phyloP scores from a whole-genome alignment of 2,329 filamentous ascomycete genomes.

The Lecanicillium sp. region DNA sequence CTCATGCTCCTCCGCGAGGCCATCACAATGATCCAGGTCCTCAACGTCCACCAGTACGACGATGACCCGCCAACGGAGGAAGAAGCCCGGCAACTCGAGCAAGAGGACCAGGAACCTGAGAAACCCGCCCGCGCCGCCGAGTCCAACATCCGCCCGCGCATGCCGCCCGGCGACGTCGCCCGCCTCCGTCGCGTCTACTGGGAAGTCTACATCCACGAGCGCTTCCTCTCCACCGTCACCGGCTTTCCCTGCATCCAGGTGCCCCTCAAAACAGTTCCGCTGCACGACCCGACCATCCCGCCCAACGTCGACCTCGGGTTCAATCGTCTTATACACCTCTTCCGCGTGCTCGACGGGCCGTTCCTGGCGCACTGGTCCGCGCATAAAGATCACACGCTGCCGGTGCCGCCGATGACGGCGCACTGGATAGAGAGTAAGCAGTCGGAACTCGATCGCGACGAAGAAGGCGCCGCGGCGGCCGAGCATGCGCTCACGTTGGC shows the following conservation, averaged over 20 bases:
- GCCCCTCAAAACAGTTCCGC: slow-evolving; percentile 26
- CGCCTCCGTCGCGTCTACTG: slow-evolving; percentile 44
- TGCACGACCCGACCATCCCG: slow-evolving; percentile 28
- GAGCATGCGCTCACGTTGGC: slow-evolving; percentile 21
- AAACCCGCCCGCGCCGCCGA: neutral
- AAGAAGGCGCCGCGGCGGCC: slow-evolving; percentile 25
- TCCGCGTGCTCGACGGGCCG: slow-evolving; percentile 32
- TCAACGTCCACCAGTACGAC: slow-evolving; percentile 36
- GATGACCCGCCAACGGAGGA: slow-evolving; percentile 12
- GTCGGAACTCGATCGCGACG: slow-evolving; percentile 33
- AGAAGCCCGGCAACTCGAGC: neutral
- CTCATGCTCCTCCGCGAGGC: slow-evolving; percentile 46
- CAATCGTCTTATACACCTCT: slow-evolving; percentile 32
- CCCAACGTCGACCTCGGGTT: slow-evolving; percentile 32
- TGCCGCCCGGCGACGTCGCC: slow-evolving; percentile 4
- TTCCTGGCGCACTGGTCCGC: slow-evolving; percentile 33
- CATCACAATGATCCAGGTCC: slow-evolving; percentile 38
- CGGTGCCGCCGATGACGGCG: slow-evolving; percentile 25
- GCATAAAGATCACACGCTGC: slow-evolving; percentile 21
- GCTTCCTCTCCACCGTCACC: slow-evolving; percentile 47
- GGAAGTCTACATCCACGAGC: slow-evolving; percentile 51
- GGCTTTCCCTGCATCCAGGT: slow-evolving; percentile 35
- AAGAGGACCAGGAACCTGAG: neutral
- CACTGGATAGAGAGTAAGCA: slow-evolving; percentile 37
- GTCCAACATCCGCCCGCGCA: neutral